Conservation (phyloP, 345 rosid species). For the Citrus sinensis region DVS_A1.0 CM039165.1:470001-470500, state of each 20-base stretch:
- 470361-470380: too few relatives aligned
- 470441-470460: too few relatives aligned
- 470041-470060: constrained; percentile 38
- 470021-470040: constrained; percentile 31
- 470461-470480: neutral
- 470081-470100: constrained; percentile 52
- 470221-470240: neutral
- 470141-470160: constrained; percentile 83
- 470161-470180: constrained; percentile 77
- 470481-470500: neutral
- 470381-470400: too few relatives aligned
- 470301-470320: neutral
- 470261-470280: neutral
- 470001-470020: constrained; percentile 33
- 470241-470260: neutral
- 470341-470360: too few relatives aligned
- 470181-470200: constrained; percentile 71
- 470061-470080: constrained; percentile 38
- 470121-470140: constrained; percentile 87
- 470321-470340: neutral
- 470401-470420: neutral
- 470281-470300: neutral
- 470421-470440: too few relatives aligned
- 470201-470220: constrained; percentile 46
- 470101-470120: constrained; percentile 69